Percentiles rank a stretch among this genome's conserved stretches.
These are phyloP conservation scores for Acorus gramineus DNA, from an alignment of 106 monocot genomes.

Conservation along the genomic window DNA sequence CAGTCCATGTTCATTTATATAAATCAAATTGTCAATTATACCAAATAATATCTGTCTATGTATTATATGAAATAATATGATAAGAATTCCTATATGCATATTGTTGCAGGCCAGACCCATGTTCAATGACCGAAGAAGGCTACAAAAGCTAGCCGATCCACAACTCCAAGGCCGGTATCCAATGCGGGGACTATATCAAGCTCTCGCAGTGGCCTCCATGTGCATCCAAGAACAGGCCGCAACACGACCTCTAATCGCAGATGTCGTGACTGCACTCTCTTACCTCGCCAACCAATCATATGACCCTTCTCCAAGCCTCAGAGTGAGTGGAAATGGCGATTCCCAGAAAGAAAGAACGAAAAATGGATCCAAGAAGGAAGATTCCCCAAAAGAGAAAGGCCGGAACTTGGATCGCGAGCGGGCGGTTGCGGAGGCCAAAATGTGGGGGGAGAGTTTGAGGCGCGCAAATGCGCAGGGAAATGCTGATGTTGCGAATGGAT, in stretches of 20 bases:
- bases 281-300: constrained; percentile 55
- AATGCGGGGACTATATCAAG: constrained; percentile 73
- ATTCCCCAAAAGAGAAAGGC: constrained; percentile 23
- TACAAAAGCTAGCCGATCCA: constrained; percentile 59
- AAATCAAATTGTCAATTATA: too few species aligned
- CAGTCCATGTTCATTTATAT: too few species aligned
- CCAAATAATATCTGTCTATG: too few species aligned
- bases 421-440: constrained; percentile 70
- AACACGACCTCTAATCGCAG: constrained; percentile 60
- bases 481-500: not conserved
- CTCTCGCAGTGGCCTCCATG: constrained; percentile 78
- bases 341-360: too few species aligned
- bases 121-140: constrained; percentile 59
- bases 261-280: constrained; percentile 73
- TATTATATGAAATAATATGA: too few species aligned
- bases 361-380: constrained; percentile 20
- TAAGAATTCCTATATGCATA: too few species aligned
- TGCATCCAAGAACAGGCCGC: constrained; percentile 73
- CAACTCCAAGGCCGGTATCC: constrained; percentile 49
- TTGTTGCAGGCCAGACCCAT: constrained; percentile 50
- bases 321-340: too few species aligned
- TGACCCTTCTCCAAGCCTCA: constrained; percentile 14
- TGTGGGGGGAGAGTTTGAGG: constrained; percentile 83
- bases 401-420: constrained; percentile 46
- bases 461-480: constrained; percentile 19